Conservation (phyloP, 1,284 basidiomycete genomes). For the Moesziomyces parantarcticus region DNA sequence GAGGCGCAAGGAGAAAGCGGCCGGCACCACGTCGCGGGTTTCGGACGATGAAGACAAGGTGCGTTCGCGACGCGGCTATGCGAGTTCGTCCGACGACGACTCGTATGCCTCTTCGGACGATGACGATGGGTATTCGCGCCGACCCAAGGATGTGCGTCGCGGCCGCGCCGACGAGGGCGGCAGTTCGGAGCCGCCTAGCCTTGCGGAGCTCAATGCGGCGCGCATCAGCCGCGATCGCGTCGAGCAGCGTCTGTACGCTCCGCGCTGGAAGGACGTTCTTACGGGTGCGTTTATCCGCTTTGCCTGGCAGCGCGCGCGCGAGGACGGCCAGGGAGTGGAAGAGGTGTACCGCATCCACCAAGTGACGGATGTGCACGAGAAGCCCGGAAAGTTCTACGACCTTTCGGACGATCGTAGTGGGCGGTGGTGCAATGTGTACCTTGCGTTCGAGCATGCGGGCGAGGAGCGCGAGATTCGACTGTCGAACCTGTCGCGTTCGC, state of each 20-base stretch:
- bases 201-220: conserved; percentile 74
- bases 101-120: conserved; percentile 21
- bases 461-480: conserved; percentile 47
- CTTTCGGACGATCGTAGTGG: conserved; percentile 71
- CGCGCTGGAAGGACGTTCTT: conserved; percentile 82
- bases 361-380: conserved; percentile 74
- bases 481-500: conserved; percentile 33
- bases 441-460: conserved; percentile 46
- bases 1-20: conserved; percentile 48
- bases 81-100: conserved; percentile 6
- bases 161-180: conserved; percentile 69
- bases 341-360: conserved; percentile 86
- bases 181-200: conserved; percentile 70
- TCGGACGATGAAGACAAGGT: conserved; percentile 42
- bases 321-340: conserved; percentile 72
- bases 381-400: conserved; percentile 77
- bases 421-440: conserved; percentile 55
- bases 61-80: conserved; percentile 12
- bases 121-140: conserved; percentile 49
- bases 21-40: conserved; percentile 13
- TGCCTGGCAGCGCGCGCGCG: conserved; percentile 66
- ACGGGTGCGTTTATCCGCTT: conserved; percentile 72
- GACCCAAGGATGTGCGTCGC: background rate
- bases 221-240: conserved; percentile 76
- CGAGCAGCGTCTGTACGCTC: conserved; percentile 75